Evolutionary conservation across 208 protist species (phyloP).

Genomic region (Eutreptiella sp.): DNA sequence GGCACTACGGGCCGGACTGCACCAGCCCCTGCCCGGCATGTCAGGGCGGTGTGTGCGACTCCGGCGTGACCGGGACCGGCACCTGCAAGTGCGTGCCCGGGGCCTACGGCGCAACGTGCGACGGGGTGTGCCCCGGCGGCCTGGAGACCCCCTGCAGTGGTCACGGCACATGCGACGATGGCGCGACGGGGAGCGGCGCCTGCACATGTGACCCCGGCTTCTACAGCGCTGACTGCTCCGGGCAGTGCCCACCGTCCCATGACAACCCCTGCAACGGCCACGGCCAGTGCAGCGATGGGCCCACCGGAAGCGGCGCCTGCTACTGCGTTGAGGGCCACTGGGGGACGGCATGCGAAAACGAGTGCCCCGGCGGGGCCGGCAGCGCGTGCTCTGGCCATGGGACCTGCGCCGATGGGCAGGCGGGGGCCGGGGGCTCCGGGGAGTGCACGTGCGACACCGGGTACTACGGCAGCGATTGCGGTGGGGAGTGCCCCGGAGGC

Average conservation of each 20-base stretch:
- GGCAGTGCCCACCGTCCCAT: slow-evolving; percentile 4
- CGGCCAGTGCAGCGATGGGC: not conserved
- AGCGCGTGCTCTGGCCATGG: not conserved
- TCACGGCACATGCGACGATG: slow-evolving; percentile 23
- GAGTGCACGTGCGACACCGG: slow-evolving; percentile 16
- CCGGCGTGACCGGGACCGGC: not conserved
- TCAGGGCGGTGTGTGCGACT: slow-evolving; percentile 1
- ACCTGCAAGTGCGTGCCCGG: slow-evolving; percentile 27
- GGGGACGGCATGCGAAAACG: slow-evolving; percentile 5
- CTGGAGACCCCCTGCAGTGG: not conserved
- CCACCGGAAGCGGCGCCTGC: not conserved
- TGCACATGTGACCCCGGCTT: slow-evolving; percentile 28
- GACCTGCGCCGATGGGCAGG: not conserved
- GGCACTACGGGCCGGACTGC: slow-evolving; percentile 9
- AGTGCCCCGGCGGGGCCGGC: slow-evolving; percentile 15
- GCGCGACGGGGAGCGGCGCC: slow-evolving; percentile 3
- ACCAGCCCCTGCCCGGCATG: not conserved
- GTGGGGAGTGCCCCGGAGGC: not conserved
- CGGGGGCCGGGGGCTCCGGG: slow-evolving; percentile 8
- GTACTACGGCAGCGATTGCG: slow-evolving; percentile 20
- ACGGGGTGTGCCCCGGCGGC: slow-evolving; percentile 6
- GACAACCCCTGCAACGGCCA: not conserved
- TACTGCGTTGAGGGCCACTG: slow-evolving; percentile 13
- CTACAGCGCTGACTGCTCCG: slow-evolving; percentile 11
- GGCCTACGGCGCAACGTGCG: slow-evolving; percentile 9